Evolutionary conservation across 2,329 filamentous ascomycete genomes (phyloP), one percentile per base, ranked within the genome.

Genomic region (Botrytis pseudocinerea): DNA sequence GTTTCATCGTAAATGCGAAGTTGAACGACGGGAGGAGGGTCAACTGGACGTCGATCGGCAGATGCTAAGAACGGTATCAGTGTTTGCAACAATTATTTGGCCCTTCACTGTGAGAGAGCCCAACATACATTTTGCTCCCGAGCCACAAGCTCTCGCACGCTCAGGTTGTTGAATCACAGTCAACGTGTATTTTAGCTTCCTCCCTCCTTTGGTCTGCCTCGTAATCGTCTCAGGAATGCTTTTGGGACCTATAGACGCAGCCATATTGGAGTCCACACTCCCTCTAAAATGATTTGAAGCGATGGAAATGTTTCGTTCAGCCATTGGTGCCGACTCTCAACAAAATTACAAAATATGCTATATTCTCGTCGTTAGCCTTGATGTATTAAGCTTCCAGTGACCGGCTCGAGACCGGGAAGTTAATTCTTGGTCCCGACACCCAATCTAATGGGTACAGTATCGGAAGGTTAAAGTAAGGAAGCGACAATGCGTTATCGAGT

Each of bases 91-190:
- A n/a, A 38, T 32, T 35, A 46, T 60, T 38, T 48, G 22, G n/a
- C 22, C 16, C 22, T 42, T 66, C 40, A 72, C 28, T 48, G 38
- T 38, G 44, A 51, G 44, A 32, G 44, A 57, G 51, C 6, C 38
- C 32, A n/a, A 73, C 91, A 83, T 87, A 97, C 94, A 97, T 85
- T 98, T 98, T 71, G 94, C 94, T 74, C 96, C 96, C 72, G 94
- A 95, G 80, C 96, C 96, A 82, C 96, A 99, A 72, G 96, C 96
- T 85, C 96, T 89, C 68, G 96, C 95, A 79, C 95, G 93, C 84
- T 97, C 92, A 32, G 96, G 96, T 82, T 98, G 94, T 83, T 99
- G 96, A 78, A 98, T 91, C 72, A 98, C 94, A 74, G 89, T 90
- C 82, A 98, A 85, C 76, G 88, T 87, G 83, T 98, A 98, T 80